Evolutionary conservation across 1,284 basidiomycete species (phyloP).

Genomic region (Farysia itapuensis): DNA sequence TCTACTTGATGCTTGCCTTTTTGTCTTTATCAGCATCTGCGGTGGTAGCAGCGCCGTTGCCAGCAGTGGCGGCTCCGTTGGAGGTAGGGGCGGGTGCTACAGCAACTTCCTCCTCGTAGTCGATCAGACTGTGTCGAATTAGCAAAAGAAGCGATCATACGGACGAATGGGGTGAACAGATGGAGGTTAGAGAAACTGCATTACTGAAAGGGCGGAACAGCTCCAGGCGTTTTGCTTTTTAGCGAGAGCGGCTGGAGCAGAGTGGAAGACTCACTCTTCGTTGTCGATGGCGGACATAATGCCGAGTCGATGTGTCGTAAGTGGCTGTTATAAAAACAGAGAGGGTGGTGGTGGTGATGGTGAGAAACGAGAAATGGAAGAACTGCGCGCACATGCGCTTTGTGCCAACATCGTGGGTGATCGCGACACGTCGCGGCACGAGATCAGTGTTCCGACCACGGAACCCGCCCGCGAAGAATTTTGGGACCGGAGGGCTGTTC

Average conservation of each 20-base stretch:
- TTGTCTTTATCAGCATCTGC: constrained; percentile 55
- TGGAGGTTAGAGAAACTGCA: background rate
- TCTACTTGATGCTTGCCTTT: constrained; percentile 58
- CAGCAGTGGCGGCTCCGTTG: constrained; percentile 42
- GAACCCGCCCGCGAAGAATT: too few species aligned
- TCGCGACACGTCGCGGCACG: too few species aligned
- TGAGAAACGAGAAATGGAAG: too few species aligned
- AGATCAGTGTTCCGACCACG: too few species aligned
- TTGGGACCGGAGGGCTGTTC: too few species aligned
- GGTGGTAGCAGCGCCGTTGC: constrained; percentile 34
- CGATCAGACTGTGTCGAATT: constrained; percentile 58
- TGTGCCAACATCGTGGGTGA: too few species aligned
- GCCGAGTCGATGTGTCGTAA: too few species aligned
- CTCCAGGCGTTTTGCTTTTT: too few species aligned
- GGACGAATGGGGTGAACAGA: background rate
- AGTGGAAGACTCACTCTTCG: constrained; percentile 56
- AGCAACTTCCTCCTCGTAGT: constrained; percentile 60
- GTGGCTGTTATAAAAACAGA: too few species aligned
- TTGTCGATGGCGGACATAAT: constrained; percentile 56
- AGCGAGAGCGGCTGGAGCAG: background rate
- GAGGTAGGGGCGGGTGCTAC: constrained; percentile 42
- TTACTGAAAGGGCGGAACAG: background rate
- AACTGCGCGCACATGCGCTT: too few species aligned
- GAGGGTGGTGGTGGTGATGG: too few species aligned
- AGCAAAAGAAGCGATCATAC: background rate